These are phyloP conservation scores for Tetrapyrgos nigripes DNA, from an alignment of 1,284 basidiomycete genomes.

Conservation along the genomic window DNA sequence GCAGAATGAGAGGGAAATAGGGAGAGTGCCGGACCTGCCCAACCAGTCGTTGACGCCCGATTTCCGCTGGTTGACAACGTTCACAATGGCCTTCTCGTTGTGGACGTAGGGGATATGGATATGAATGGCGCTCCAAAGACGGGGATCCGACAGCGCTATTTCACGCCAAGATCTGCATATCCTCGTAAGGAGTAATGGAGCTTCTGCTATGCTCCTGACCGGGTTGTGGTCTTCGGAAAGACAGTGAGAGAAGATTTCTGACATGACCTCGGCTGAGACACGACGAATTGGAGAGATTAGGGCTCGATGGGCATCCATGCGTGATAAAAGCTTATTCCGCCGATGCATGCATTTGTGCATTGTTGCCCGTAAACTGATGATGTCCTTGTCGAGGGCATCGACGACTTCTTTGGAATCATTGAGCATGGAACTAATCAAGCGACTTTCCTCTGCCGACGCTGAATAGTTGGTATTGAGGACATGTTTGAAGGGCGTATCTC, in stretches of 20 bases:
- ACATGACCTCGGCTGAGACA: constrained; percentile 19
- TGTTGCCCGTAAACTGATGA: background rate
- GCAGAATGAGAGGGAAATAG: background rate
- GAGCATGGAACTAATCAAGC: constrained; percentile 5
- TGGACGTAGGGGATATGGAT: background rate
- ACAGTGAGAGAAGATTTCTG: constrained; percentile 17
- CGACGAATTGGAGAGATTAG: constrained; percentile 6
- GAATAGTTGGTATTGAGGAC: constrained; percentile 12
- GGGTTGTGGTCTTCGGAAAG: constrained; percentile 13
- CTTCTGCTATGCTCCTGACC: constrained; percentile 3
- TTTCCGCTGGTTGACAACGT: background rate
- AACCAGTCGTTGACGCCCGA: background rate
- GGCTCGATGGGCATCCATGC: constrained; percentile 1
- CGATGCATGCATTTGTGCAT: background rate
- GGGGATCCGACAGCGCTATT: background rate
- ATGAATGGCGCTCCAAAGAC: background rate
- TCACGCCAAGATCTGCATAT: background rate
- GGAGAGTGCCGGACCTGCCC: constrained; percentile 1
- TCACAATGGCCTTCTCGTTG: background rate
- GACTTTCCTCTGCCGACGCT: constrained; percentile 3
- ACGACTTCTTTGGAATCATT: background rate
- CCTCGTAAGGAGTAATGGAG: constrained; percentile 21
- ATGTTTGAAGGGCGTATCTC: constrained; percentile 4
- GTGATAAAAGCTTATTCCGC: background rate
- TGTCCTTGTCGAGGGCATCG: background rate